phyloP scores from a whole-genome alignment of 1,284 basidiomycete genomes.

The Cutaneotrichosporon sp. region DNA sequence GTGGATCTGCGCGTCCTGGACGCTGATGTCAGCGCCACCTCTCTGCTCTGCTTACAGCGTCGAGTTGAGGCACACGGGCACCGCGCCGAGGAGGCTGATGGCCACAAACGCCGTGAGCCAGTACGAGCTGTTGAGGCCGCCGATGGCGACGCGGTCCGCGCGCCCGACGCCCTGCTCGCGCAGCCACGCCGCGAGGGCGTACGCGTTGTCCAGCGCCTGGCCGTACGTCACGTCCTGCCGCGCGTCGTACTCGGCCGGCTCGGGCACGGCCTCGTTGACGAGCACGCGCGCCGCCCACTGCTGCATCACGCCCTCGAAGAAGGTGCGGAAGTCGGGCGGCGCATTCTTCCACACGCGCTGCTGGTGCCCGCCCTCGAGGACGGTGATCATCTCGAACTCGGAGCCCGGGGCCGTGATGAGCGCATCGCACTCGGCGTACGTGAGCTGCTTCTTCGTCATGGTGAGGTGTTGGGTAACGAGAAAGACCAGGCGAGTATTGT shows the following conservation, averaged over 20 bases:
- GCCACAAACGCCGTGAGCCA: conserved; percentile 45
- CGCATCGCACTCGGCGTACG: conserved; percentile 17
- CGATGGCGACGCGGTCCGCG: conserved; percentile 40
- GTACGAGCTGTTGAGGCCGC: conserved; percentile 37
- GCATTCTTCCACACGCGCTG: conserved; percentile 44
- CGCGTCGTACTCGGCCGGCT: conserved; percentile 12
- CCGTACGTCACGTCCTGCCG: conserved; percentile 33
- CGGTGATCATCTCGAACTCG: conserved; percentile 44
- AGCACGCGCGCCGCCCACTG: conserved; percentile 32
- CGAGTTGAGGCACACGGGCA: conserved; percentile 45
- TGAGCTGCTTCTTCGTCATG: conserved; percentile 8
- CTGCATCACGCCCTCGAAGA: conserved; percentile 28
- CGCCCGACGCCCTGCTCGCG: conserved; percentile 31
- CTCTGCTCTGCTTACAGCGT: conserved; percentile 34
- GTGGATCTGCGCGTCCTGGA: conserved; percentile 29
- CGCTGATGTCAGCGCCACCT: not conserved
- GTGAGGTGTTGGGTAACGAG: not conserved
- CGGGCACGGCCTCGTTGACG: conserved; percentile 25
- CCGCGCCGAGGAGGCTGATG: conserved; percentile 42
- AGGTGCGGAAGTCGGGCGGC: conserved; percentile 39
- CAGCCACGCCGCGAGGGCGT: conserved; percentile 39
- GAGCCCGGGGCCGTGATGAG: conserved; percentile 30
- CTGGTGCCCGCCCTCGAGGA: conserved; percentile 26
- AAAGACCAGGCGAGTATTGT: too few species aligned
- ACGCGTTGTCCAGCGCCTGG: conserved; percentile 28